These are phyloP conservation scores for Fraxinus baroniana DNA, from an alignment of 305 asterid species.

Conservation along the genomic window DNA sequence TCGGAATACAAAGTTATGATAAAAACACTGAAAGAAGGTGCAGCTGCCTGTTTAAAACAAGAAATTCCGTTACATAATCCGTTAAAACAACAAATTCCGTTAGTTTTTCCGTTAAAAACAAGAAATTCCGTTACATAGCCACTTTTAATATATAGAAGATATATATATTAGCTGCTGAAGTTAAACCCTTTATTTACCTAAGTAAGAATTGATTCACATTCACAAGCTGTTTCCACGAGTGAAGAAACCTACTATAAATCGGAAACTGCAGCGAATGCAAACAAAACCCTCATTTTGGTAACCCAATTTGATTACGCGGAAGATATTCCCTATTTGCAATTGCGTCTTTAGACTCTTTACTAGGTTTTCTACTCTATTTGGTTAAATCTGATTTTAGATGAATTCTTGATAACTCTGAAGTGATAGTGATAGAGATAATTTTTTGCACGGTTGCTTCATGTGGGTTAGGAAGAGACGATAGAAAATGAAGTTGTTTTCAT, in stretches of 20 bases:
- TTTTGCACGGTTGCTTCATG: not conserved
- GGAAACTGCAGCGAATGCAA: slow-evolving; percentile 10
- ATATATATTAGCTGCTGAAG: too few species aligned
- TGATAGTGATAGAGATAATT: not conserved
- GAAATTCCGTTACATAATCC: too few species aligned
- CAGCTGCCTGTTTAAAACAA: too few species aligned
- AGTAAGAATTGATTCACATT: not conserved
- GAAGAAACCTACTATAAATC: not conserved
- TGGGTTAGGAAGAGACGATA: not conserved
- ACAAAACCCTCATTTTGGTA: not conserved
- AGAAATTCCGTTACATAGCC: too few species aligned
- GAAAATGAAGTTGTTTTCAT: slow-evolving; percentile 35
- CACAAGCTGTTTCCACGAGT: not conserved
- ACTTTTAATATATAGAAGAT: too few species aligned
- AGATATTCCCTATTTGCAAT: not conserved
- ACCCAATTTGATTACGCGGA: not conserved
- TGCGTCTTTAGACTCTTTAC: not conserved
- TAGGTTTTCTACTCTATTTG: not conserved
- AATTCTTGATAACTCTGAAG: not conserved
- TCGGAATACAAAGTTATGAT: too few species aligned
- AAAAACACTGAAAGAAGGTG: too few species aligned
- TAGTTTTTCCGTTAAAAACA: too few species aligned
- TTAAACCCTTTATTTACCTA: not conserved
- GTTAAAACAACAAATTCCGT: too few species aligned
- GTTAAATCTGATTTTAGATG: not conserved